These are phyloP conservation scores for Cladosporium sp. DNA, from an alignment of 2,329 filamentous ascomycete species.

Conservation along the genomic window DNA sequence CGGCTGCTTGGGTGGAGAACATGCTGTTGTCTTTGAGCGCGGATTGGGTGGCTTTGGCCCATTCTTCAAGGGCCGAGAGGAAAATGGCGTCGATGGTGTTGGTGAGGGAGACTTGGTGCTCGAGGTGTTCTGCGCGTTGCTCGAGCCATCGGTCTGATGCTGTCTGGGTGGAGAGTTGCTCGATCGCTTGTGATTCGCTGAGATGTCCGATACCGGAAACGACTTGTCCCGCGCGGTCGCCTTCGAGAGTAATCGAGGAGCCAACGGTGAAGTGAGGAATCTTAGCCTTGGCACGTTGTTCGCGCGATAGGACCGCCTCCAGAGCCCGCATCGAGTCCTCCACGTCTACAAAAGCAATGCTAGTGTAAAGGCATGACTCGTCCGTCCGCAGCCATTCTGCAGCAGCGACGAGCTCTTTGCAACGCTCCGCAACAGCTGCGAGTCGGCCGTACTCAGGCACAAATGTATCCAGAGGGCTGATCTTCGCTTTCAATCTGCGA, in stretches of 20 bases:
- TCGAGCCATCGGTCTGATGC: conserved; percentile 11
- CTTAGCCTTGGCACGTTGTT: background rate
- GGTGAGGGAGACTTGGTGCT: background rate
- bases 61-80: background rate
- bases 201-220: background rate
- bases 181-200: background rate
- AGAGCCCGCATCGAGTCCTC: background rate
- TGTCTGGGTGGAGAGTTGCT: conserved; percentile 1
- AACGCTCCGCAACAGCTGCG: background rate
- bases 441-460: background rate
- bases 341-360: conserved; percentile 1
- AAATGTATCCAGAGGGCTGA: background rate
- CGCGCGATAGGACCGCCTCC: background rate
- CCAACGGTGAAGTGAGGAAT: background rate
- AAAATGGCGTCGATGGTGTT: background rate
- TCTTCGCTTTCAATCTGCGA: conserved; percentile 4
- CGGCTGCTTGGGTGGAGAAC: conserved; percentile 26
- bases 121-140: conserved; percentile 1
- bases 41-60: conserved; percentile 14
- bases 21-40: conserved; percentile 21
- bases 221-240: background rate
- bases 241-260: conserved; percentile 3
- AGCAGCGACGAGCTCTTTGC: background rate
- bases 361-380: conserved; percentile 8
- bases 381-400: conserved; percentile 6